Evolutionary conservation across 108 stramenopile species (phyloP).

Genomic region (Epithemia pelagica): DNA sequence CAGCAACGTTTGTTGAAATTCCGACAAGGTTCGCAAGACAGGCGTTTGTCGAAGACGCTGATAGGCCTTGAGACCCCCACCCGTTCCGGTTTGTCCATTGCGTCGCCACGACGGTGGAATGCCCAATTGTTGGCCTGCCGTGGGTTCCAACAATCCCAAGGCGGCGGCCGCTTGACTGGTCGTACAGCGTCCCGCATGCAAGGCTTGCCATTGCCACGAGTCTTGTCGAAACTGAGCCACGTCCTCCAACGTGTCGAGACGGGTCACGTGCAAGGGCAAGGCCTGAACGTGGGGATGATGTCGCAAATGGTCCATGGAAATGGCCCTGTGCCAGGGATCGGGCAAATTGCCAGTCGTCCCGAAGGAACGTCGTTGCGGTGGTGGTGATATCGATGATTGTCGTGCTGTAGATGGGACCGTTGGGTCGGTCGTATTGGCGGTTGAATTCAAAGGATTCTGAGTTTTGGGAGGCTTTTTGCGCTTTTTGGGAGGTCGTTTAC

Average conservation of each 20-base stretch:
- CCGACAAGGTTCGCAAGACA: constrained; percentile 36
- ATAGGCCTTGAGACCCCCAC: constrained; percentile 65
- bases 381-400: too few relatives aligned
- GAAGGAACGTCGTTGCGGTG: too few relatives aligned
- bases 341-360: constrained; percentile 47
- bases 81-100: too few relatives aligned
- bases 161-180: constrained; percentile 77
- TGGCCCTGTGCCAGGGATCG: constrained; percentile 68
- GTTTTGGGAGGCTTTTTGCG: too few relatives aligned
- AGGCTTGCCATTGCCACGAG: constrained; percentile 84
- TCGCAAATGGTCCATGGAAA: constrained; percentile 76
- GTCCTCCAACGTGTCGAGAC: constrained; percentile 52
- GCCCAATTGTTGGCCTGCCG: constrained; percentile 47
- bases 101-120: constrained; percentile 56
- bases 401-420: too few relatives aligned
- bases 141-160: constrained; percentile 58
- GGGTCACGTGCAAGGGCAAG: constrained; percentile 37
- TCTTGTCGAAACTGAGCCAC: constrained; percentile 77
- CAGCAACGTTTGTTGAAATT: constrained; percentile 46
- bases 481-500: too few relatives aligned
- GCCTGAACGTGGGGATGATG: constrained; percentile 63
- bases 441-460: too few relatives aligned
- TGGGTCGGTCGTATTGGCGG: too few relatives aligned
- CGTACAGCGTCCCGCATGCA: constrained; percentile 77
- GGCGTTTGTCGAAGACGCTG: constrained; percentile 40